Evolutionary conservation across 495 filamentous ascomycete genomes (phyloP), one percentile per base, ranked within the genome.

Genomic region (Friedmanniomyces simplex): DNA sequence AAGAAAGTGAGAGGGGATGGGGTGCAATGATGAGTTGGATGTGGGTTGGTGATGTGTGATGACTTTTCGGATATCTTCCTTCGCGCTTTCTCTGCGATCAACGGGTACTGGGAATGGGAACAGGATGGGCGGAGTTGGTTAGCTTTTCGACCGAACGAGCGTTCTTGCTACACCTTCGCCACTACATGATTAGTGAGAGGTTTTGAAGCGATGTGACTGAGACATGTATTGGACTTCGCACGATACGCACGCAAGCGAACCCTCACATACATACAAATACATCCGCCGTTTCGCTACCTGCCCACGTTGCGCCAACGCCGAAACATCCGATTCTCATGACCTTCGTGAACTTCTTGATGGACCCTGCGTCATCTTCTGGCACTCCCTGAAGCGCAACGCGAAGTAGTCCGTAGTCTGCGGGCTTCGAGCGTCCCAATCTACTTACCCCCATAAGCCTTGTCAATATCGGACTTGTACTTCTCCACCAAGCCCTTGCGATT

Each of bases 401-500:
- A n/a, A n/a, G n/a, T n/a, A n/a, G n/a, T n/a, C n/a, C 34, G 16
- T 37, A 8, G 8, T 37, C 34, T 8, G 8, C 34, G 34, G 10
- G 28, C 28, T 32, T 32, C 28, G 28, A 43, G 39, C 18, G 14
- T 16, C 4, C 13, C 34, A 37, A 16, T 21, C 46, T 49, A 49
- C 46, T 49, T 24, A 18, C 46, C 62, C 24, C 62, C 59, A 48
- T 76, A 88, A 0, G 82, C 84, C 56, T 74, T 72, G 55, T 79
- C 67, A 50, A 88, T 77, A 58, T 85, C 79, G 64, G 82, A 79
- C 69, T 81, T 70, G 73, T 84, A 86, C 67, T 81, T 82, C 21
- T 80, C 65, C 32, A 84, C 71, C 54, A 89, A 84, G 32, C 72
- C 78, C 68, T 79, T 82, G 60, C 86, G 79, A 72, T 88, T 87